A percentile compares a stretch with the other conserved stretches of the same genome.
phyloP scores from a whole-genome alignment of 768 basidiomycete species.

The Sporobolomyces roseus region DNA sequence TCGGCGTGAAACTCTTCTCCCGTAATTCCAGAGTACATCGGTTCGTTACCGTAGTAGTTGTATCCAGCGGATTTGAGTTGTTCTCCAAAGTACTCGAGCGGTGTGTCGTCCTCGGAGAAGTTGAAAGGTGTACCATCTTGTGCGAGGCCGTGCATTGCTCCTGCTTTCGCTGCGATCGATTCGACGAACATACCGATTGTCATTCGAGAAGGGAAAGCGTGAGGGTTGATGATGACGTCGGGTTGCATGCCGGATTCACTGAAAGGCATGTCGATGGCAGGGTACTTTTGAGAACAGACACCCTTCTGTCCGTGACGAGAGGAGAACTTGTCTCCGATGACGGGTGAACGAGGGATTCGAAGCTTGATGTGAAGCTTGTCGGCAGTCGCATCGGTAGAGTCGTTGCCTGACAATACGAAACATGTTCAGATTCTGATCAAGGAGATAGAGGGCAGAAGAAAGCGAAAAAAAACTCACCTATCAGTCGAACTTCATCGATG shows the following conservation, averaged over 20 bases:
- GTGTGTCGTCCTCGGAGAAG: slow-evolving; percentile 84
- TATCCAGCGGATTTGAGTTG: slow-evolving; percentile 90
- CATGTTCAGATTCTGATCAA: background rate
- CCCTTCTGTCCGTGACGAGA: slow-evolving; percentile 99
- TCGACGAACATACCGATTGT: slow-evolving; percentile 99
- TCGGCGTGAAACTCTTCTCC: slow-evolving; percentile 98
- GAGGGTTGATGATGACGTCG: slow-evolving; percentile 98
- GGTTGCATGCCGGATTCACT: slow-evolving; percentile 98
- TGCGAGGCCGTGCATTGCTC: slow-evolving; percentile 95
- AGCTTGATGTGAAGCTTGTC: slow-evolving; percentile 92
- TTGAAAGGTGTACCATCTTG: slow-evolving; percentile 99
- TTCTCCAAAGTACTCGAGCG: slow-evolving; percentile 93
- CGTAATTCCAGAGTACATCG: slow-evolving; percentile 99
- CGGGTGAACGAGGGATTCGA: slow-evolving; percentile 86
- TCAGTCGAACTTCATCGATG: slow-evolving; percentile 82
- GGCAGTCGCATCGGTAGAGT: slow-evolving; percentile 78
- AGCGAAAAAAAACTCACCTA: slow-evolving; percentile 58
- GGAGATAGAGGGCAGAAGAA: background rate
- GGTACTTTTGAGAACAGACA: slow-evolving; percentile 99
- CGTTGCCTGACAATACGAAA: slow-evolving; percentile 59
- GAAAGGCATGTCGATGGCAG: slow-evolving; percentile 96
- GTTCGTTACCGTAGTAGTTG: slow-evolving; percentile 98
- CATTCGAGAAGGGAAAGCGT: slow-evolving; percentile 99
- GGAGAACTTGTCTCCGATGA: slow-evolving; percentile 99
- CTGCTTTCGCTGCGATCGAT: slow-evolving; percentile 98